Conservation (phyloP, 331 rosid genomes). For the Acacia concinna region DNA sequence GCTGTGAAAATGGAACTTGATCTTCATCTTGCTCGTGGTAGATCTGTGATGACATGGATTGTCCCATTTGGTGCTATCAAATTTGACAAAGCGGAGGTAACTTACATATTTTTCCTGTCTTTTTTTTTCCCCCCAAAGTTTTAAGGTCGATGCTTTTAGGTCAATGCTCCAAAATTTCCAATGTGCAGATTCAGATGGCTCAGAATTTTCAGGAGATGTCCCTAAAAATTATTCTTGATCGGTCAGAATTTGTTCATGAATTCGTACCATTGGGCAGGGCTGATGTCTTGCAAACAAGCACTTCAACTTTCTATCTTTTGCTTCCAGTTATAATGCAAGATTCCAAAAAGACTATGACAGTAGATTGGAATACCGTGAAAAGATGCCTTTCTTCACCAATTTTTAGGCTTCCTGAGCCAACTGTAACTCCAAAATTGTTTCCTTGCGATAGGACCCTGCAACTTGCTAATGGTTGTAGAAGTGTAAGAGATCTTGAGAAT, state of each 20-base stretch:
- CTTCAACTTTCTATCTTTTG: constrained; percentile 73
- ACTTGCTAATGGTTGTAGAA: constrained; percentile 69
- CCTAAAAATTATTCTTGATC: constrained; percentile 82
- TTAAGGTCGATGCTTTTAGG: neutral
- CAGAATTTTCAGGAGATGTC: constrained; percentile 87
- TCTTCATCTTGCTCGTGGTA: constrained; percentile 87
- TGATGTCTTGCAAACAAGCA: constrained; percentile 33
- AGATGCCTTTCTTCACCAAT: constrained; percentile 81
- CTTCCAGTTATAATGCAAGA: constrained; percentile 68
- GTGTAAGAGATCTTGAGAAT: constrained; percentile 58
- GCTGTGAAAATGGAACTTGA: constrained; percentile 80
- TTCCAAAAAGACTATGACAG: constrained; percentile 37
- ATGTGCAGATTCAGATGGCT: constrained; percentile 72
- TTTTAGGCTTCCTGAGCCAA: constrained; percentile 50
- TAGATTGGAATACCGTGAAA: constrained; percentile 74
- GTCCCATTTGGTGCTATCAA: constrained; percentile 63
- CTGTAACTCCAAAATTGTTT: constrained; percentile 21
- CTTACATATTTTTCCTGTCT: neutral
- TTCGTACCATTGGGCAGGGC: constrained; percentile 63
- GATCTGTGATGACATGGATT: constrained; percentile 74
- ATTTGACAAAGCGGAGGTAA: constrained; percentile 76
- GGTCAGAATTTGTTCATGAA: constrained; percentile 62
- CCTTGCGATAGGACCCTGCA: constrained; percentile 40
- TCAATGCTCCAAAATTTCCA: constrained; percentile 19
- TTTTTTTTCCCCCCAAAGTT: too few relatives aligned